Evolutionary conservation across 2,329 filamentous ascomycete genomes (phyloP), one percentile per base, ranked within the genome.

Genomic region (Fusarium sp.): DNA sequence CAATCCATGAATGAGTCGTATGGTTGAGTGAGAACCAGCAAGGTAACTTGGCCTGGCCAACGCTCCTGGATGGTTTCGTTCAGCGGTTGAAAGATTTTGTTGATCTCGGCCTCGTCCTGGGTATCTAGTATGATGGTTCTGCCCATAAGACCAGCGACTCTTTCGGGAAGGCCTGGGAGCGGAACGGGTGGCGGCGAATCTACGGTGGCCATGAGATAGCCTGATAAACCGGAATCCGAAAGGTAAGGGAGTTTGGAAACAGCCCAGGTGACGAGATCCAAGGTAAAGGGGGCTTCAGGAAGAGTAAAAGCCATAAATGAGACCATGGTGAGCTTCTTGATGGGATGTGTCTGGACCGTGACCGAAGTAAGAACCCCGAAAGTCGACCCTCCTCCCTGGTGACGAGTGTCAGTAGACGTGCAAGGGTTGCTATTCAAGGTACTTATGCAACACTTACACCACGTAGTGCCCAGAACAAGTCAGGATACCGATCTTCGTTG

Each of bases 381-480:
- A 0, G 87, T 90, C n/a, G 85, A 85, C 4, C 86, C 87, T 8
- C 88, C 88, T 10, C 87, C 87, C 84, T 23, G 23, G 23, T 85
- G 23, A 23, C 23, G 18, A 15, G 27, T 13, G 31, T 55, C 7
- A 56, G 36, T 1, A 37, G 0, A 50, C 27, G 58, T 50, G 3
- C 7, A 36, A 15, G 10, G 28, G 37, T 11, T n/a, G 7, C 4
- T 18, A 2, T 9, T 7, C 31, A 8, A 23, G 47, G 9, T 23
- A 23, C 23, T 23, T 39, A 3, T 2, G 12, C 8, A 37, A 23
- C 9, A 79, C 82, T 76, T 76, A 88, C 83, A 18, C 89, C 88
- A 57, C 86, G 79, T 59, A 90, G 80, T 1, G 89, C 89, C 89
- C 89, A 92, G 77, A 89, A 91, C 4, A 91, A 77, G 62, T 91